These are phyloP conservation scores for Calcarisporium arbuscula DNA, from an alignment of 2,329 filamentous ascomycete species.

Conservation along the genomic window DNA sequence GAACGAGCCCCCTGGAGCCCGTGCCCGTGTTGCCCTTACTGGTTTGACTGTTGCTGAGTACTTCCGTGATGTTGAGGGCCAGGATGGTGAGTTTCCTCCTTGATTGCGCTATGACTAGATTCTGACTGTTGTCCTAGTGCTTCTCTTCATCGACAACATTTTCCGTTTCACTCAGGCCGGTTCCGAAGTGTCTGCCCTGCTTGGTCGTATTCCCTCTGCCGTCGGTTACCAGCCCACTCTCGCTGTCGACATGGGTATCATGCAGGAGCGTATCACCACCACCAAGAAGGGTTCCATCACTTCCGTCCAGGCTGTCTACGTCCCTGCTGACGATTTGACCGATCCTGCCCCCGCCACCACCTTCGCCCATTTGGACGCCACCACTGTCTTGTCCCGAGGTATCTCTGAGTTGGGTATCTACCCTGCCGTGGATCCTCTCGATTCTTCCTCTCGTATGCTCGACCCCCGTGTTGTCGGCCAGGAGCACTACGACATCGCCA, in stretches of 20 bases:
- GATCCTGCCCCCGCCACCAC: conserved; percentile 98
- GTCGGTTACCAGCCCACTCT: conserved; percentile 99
- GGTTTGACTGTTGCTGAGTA: conserved; percentile 76
- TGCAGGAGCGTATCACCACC: conserved; percentile 99
- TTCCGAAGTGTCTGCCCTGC: conserved; percentile 98
- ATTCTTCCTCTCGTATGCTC: conserved; percentile 99
- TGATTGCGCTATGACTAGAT: neutral
- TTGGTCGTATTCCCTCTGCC: conserved; percentile 99
- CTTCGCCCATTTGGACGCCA: conserved; percentile 99
- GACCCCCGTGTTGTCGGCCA: conserved; percentile 97
- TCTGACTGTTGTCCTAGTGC: conserved; percentile 47
- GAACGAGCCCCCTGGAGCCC: conserved; percentile 99
- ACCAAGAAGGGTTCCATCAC: conserved; percentile 99
- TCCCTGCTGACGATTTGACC: conserved; percentile 99
- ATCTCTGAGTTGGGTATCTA: conserved; percentile 99
- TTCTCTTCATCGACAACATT: conserved; percentile 99
- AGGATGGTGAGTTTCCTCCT: conserved; percentile 62
- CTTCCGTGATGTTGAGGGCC: conserved; percentile 70
- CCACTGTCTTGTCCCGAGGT: conserved; percentile 99
- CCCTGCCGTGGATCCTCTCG: conserved; percentile 98
- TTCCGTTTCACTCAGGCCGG: conserved; percentile 99
- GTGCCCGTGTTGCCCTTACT: conserved; percentile 98
- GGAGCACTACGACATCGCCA: conserved; percentile 94
- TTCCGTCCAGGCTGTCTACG: conserved; percentile 99
- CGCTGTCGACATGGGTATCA: conserved; percentile 96